These are phyloP conservation scores for Setaria viridis DNA, from an alignment of 202 grass and related monocot species.

Conservation along the genomic window DNA sequence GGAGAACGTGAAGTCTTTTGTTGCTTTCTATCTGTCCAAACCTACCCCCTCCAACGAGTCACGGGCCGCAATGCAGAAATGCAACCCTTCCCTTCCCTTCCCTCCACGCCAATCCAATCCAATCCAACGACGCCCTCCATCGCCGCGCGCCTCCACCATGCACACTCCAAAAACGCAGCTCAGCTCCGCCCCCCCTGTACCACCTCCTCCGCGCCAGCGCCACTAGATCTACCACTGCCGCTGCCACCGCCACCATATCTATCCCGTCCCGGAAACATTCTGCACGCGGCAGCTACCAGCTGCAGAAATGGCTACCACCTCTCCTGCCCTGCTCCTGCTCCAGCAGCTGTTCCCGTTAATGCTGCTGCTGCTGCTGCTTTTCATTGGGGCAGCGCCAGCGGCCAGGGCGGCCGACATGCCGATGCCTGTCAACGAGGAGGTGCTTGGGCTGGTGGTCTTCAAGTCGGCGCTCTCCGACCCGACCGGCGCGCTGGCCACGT, in stretches of 20 bases:
- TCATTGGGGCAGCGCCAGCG: background rate
- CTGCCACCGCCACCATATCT: conserved; percentile 23
- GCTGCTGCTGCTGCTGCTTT: background rate
- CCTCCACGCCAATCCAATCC: conserved; percentile 22
- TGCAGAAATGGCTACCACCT: conserved; percentile 34
- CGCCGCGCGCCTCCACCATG: background rate
- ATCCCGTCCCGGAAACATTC: conserved; percentile 5
- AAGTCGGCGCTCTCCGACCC: conserved; percentile 66
- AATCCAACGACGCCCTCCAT: background rate
- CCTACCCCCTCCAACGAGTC: conserved; percentile 37
- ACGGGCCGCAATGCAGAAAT: conserved; percentile 34
- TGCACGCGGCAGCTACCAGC: background rate
- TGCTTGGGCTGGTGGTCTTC: conserved; percentile 86
- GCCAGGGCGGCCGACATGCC: conserved; percentile 41
- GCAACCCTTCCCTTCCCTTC: background rate
- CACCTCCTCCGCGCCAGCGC: background rate
- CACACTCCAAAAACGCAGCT: conserved; percentile 47
- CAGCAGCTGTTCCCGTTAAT: background rate
- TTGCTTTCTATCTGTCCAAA: conserved; percentile 64
- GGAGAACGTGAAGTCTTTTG: conserved; percentile 69
- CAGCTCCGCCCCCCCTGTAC: conserved; percentile 4
- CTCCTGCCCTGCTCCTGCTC: background rate
- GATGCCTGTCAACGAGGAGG: conserved; percentile 88
- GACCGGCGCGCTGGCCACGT: conserved; percentile 59
- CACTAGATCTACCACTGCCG: conserved; percentile 33